Conservation (phyloP, 2,329 filamentous ascomycete genomes). For the Paraphaeosphaeria sporulosa region DNA sequence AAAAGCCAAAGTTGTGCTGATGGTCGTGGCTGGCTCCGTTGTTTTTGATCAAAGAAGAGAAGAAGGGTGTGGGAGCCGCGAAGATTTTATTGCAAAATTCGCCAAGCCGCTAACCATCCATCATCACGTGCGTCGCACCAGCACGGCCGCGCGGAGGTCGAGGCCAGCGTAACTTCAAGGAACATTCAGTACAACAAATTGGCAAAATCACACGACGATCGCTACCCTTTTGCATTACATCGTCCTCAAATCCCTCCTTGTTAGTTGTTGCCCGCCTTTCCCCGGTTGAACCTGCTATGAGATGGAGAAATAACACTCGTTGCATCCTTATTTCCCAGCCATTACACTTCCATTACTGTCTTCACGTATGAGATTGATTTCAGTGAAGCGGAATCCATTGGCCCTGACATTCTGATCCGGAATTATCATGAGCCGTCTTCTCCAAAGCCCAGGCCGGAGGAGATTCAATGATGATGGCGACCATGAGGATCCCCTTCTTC, state of each 20-base stretch:
- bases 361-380: too few relatives aligned
- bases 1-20: constrained; percentile 64
- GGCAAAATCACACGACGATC: too few relatives aligned
- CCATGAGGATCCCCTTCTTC: not conserved
- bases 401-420: not conserved
- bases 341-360: not conserved
- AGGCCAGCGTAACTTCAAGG: too few relatives aligned
- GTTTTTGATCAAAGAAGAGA: constrained; percentile 65
- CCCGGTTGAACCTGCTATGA: not conserved
- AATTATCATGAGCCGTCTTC: not conserved
- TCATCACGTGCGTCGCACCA: constrained; percentile 1
- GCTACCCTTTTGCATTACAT: too few relatives aligned
- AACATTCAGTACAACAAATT: too few relatives aligned
- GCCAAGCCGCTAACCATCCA: constrained; percentile 16
- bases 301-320: not conserved
- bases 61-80: constrained; percentile 30
- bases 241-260: not conserved
- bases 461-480: not conserved
- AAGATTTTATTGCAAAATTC: constrained; percentile 31
- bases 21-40: constrained; percentile 75
- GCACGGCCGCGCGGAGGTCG: not conserved
- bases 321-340: not conserved
- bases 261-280: not conserved
- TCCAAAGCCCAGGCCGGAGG: not conserved
- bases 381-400: too few relatives aligned